A percentile compares a stretch with the other conserved stretches of the same genome.
phyloP scores from a whole-genome alignment of 164 flowering plant genomes.

The Dillenia turbinata region DNA sequence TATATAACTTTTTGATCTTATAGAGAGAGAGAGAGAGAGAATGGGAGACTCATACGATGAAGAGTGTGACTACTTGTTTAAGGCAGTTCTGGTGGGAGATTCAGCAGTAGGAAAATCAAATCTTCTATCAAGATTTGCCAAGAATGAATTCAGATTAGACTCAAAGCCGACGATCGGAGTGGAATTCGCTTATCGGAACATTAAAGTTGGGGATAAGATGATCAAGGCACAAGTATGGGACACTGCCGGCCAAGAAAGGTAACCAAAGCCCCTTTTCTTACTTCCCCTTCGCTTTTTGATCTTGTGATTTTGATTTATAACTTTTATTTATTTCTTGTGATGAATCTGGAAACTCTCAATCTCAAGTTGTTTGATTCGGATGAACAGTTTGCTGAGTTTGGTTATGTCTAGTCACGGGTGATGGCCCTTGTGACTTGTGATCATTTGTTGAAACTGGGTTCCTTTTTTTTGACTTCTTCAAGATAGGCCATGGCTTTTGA shows the following conservation, averaged over 20 bases:
- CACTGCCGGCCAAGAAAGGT: constrained; percentile 86
- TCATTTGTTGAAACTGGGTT: no score
- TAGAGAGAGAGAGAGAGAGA: not conserved
- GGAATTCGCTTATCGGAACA: constrained; percentile 63
- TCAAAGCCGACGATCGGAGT: constrained; percentile 80
- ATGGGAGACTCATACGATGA: constrained; percentile 47
- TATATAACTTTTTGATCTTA: not conserved
- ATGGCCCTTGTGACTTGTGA: no score
- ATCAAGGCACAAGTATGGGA: constrained; percentile 83
- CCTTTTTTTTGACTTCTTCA: no score
- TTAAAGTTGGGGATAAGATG: constrained; percentile 45
- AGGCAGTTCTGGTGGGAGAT: constrained; percentile 65
- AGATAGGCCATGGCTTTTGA: no score
- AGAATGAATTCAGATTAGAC: constrained; percentile 51
- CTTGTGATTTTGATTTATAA: no score
- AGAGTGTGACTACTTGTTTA: constrained; percentile 76
- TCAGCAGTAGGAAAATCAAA: constrained; percentile 74
- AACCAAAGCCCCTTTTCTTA: no score
- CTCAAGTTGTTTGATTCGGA: no score
- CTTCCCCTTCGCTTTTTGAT: no score
- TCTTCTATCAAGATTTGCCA: constrained; percentile 54
- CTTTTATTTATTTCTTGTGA: no score
- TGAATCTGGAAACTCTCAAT: no score
- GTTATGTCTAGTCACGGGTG: no score
- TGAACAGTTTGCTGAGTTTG: no score